Conservation (phyloP, 208 protist genomes). For the Strigomonas galati region DNA sequence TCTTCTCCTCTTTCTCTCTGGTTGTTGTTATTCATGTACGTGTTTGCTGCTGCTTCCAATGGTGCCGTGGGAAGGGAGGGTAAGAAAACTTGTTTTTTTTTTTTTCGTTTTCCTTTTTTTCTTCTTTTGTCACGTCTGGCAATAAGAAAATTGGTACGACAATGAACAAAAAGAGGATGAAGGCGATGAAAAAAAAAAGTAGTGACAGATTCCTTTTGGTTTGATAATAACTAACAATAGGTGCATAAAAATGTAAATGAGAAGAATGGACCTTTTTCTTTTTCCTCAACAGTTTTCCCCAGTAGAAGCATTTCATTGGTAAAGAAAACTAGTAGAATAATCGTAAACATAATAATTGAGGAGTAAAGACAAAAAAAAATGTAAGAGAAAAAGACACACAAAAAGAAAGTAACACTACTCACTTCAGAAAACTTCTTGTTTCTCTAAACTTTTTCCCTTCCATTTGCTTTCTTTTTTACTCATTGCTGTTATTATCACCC, state of each 20-base stretch:
- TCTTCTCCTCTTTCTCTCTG: not conserved
- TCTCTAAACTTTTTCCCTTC: slow-evolving; percentile 5
- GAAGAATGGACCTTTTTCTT: no score
- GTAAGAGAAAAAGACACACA: not conserved
- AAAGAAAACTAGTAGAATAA: not conserved
- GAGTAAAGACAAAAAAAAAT: slow-evolving; percentile 12
- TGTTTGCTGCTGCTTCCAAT: not conserved
- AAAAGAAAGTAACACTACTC: slow-evolving; percentile 2
- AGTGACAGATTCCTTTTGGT: no score
- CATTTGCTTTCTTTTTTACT: not conserved
- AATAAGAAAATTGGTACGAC: no score
- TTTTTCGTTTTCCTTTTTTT: slow-evolving; percentile 17
- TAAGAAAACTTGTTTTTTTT: slow-evolving; percentile 12
- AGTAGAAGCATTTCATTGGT: no score
- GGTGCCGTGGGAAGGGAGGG: not conserved
- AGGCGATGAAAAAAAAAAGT: no score
- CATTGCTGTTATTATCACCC: not conserved
- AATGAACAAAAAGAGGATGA: no score
- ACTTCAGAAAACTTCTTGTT: slow-evolving; percentile 4
- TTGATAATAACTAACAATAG: no score
- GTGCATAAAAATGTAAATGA: no score
- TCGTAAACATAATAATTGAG: no score
- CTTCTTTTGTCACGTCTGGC: slow-evolving; percentile 15
- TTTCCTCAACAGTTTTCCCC: no score
- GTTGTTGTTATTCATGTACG: not conserved